Percentiles rank a stretch among this genome's conserved stretches.
Evolutionary conservation across 1,284 basidiomycete genomes (phyloP).

Genomic region (Apiotrichum laibachii): DNA sequence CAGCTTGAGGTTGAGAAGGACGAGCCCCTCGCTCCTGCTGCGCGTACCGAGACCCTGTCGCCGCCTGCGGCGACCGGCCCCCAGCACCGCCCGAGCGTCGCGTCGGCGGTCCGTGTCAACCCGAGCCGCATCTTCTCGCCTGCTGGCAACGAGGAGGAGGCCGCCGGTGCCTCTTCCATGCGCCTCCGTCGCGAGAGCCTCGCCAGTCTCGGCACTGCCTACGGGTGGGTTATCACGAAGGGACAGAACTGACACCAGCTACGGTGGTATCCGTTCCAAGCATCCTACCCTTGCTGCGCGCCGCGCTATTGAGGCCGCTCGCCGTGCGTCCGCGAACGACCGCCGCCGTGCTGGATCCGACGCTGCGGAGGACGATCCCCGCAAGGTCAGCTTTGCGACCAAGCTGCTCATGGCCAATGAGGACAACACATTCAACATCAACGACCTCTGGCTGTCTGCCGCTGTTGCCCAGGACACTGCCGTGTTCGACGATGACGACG

Average conservation of each 20-base stretch:
- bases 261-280: constrained; percentile 52
- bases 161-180: background rate
- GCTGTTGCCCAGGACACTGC: constrained; percentile 52
- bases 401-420: constrained; percentile 67
- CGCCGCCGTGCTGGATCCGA: constrained; percentile 24
- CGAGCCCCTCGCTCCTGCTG: constrained; percentile 35
- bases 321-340: constrained; percentile 40
- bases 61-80: constrained; percentile 17
- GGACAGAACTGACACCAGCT: constrained; percentile 29
- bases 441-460: constrained; percentile 53
- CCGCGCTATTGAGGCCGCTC: constrained; percentile 47
- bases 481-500: constrained; percentile 52
- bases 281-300: constrained; percentile 50
- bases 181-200: constrained; percentile 32
- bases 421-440: constrained; percentile 53
- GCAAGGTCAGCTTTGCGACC: constrained; percentile 65
- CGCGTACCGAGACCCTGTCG: constrained; percentile 11
- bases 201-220: constrained; percentile 45
- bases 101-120: constrained; percentile 25
- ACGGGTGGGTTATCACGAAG: constrained; percentile 34
- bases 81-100: constrained; percentile 20
- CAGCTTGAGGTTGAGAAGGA: constrained; percentile 72
- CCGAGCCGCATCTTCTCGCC: constrained; percentile 10
- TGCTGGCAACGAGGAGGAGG: background rate
- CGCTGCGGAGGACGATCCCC: constrained; percentile 26